These are phyloP conservation scores for Mucor velutinosus DNA, from an alignment of 371 early-diverging fungal species.

Conservation along the genomic window DNA sequence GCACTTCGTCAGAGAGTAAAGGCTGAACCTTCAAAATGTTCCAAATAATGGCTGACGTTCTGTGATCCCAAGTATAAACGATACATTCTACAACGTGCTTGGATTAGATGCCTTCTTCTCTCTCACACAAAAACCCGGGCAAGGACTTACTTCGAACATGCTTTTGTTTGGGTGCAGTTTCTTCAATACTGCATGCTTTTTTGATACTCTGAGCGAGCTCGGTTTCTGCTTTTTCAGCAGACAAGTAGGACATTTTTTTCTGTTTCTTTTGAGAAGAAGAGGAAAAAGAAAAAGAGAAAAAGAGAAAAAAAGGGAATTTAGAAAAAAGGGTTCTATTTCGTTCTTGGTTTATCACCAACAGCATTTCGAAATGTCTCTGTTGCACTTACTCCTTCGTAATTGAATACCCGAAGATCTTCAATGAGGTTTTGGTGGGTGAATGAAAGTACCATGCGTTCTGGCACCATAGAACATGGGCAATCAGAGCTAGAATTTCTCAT, in stretches of 20 bases:
- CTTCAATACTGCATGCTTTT: constrained; percentile 90
- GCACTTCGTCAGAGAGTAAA: constrained; percentile 88
- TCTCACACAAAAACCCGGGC: background rate
- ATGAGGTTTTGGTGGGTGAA: background rate
- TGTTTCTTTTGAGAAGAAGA: background rate
- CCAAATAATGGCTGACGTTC: constrained; percentile 88
- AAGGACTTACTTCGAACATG: constrained; percentile 83
- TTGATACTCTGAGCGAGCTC: constrained; percentile 87
- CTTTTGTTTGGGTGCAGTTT: constrained; percentile 97
- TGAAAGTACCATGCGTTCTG: background rate
- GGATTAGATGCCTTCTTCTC: background rate
- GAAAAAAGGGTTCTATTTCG: background rate
- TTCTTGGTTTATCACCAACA: background rate
- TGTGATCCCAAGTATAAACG: constrained; percentile 95
- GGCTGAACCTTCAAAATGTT: constrained; percentile 85
- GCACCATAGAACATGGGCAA: background rate
- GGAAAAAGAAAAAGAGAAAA: background rate
- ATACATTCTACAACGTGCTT: constrained; percentile 64
- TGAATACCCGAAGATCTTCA: constrained; percentile 1
- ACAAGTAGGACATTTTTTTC: constrained; percentile 45
- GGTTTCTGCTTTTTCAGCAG: constrained; percentile 78
- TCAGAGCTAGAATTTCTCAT: background rate
- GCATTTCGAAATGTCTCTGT: background rate
- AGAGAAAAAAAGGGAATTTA: background rate
- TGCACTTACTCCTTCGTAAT: background rate